Evolutionary conservation across 2,329 filamentous ascomycete genomes (phyloP).

Genomic region (Magnaporthiopsis rhizophila): DNA sequence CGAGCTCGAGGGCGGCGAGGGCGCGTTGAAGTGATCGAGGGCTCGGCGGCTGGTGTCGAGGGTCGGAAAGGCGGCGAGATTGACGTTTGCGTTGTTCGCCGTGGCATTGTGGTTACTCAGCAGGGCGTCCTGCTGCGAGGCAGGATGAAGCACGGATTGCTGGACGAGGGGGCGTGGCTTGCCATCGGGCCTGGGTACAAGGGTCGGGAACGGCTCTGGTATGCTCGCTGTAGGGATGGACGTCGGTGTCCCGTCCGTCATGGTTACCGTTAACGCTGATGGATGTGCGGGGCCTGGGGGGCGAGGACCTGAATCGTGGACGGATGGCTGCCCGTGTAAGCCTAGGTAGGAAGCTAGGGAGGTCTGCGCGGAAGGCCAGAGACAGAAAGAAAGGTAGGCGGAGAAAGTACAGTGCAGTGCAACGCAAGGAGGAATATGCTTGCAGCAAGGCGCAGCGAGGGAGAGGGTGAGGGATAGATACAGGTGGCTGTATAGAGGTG

Average conservation of each 20-base stretch:
- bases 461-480: background rate
- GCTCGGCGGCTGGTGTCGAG: slow-evolving; percentile 3
- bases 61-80: slow-evolving; percentile 3
- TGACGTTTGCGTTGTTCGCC: slow-evolving; percentile 7
- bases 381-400: background rate
- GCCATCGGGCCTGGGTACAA: slow-evolving; percentile 6
- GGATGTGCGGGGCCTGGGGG: background rate
- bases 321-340: slow-evolving; percentile 1
- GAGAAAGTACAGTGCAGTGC: background rate
- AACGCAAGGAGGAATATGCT: background rate
- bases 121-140: slow-evolving; percentile 4
- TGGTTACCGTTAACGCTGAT: slow-evolving; percentile 3
- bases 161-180: slow-evolving; percentile 4
- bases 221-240: slow-evolving; percentile 16
- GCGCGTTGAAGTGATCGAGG: background rate
- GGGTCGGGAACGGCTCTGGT: slow-evolving; percentile 5
- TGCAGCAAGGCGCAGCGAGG: background rate
- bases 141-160: slow-evolving; percentile 5
- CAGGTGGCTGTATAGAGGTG: background rate
- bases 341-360: background rate
- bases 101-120: slow-evolving; percentile 8
- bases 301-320: slow-evolving; percentile 4
- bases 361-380: background rate
- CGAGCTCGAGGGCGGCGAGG: background rate
- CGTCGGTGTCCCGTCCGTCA: slow-evolving; percentile 7